A percentile compares a stretch with the other conserved stretches of the same genome.
These are phyloP conservation scores for Vanilla planifolia DNA, from an alignment of 106 monocot genomes.

Conservation along the genomic window DNA sequence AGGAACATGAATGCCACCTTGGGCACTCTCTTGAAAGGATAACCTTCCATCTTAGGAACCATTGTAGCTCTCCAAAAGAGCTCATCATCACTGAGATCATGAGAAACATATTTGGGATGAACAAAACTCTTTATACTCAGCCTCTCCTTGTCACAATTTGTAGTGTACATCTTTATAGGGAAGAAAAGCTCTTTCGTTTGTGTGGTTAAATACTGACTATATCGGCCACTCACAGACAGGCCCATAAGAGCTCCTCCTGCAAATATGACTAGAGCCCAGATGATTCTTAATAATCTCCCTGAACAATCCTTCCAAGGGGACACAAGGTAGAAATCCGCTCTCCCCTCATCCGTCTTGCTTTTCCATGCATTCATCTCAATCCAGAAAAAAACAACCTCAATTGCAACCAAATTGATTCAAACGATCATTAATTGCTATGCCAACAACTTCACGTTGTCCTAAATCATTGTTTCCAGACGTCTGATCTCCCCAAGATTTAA, in stretches of 20 bases:
- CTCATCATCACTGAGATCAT: constrained; percentile 69
- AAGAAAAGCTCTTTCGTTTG: constrained; percentile 41
- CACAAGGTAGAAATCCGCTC: constrained; percentile 26
- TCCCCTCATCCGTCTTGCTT: constrained; percentile 17
- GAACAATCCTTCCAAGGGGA: constrained; percentile 58
- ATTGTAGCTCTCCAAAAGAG: constrained; percentile 85
- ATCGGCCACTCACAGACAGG: constrained; percentile 38
- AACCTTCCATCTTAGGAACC: constrained; percentile 60
- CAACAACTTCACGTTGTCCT: no score
- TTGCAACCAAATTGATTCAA: no score
- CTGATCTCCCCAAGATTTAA: no score
- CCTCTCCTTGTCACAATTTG: constrained; percentile 30
- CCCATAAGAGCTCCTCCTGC: constrained; percentile 62
- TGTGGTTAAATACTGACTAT: constrained; percentile 29
- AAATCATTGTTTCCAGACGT: no score
- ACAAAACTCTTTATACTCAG: constrained; percentile 44
- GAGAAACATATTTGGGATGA: constrained; percentile 37
- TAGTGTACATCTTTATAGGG: constrained; percentile 30
- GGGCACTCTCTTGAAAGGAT: constrained; percentile 62
- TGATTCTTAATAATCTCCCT: constrained; percentile 31
- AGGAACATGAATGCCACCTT: constrained; percentile 93
- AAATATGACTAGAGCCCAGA: constrained; percentile 56
- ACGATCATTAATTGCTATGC: no score
- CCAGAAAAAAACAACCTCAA: no score
- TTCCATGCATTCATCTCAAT: constrained; percentile 16